A percentile compares a stretch with the other conserved stretches of the same genome.
Evolutionary conservation across 257 asterid species (phyloP).

Genomic region (Solanum paucissectum): DNA sequence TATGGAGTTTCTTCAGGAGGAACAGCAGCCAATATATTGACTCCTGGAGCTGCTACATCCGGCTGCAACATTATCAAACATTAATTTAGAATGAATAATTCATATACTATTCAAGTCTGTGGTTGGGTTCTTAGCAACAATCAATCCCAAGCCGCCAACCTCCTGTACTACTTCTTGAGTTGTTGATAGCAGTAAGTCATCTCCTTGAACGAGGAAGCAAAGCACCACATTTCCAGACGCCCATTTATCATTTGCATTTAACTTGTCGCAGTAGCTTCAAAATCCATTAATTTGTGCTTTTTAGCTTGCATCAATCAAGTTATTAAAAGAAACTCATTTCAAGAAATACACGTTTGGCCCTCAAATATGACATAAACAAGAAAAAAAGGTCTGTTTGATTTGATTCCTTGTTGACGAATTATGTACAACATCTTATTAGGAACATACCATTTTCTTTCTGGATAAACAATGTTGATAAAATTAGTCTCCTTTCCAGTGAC

Average conservation of each 20-base stretch:
- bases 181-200: background rate
- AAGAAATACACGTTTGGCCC: background rate
- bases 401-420: background rate
- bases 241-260: conserved; percentile 18
- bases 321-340: background rate
- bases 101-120: background rate
- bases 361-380: background rate
- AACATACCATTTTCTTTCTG: background rate
- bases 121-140: conserved; percentile 10
- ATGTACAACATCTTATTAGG: background rate
- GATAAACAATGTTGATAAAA: conserved; percentile 2
- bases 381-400: background rate
- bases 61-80: conserved; percentile 11
- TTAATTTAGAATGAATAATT: background rate
- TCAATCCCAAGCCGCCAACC: conserved; percentile 27
- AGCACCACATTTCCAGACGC: conserved; percentile 23
- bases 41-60: conserved; percentile 40
- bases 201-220: conserved; percentile 9
- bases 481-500: conserved; percentile 18
- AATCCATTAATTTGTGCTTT: background rate
- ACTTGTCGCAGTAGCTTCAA: conserved; percentile 15
- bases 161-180: background rate
- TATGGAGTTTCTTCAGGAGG: background rate
- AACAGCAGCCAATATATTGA: conserved; percentile 21
- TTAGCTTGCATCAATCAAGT: background rate